These are phyloP conservation scores for Fusarium haematococcum DNA, from an alignment of 2,329 filamentous ascomycete species.

Conservation along the genomic window DNA sequence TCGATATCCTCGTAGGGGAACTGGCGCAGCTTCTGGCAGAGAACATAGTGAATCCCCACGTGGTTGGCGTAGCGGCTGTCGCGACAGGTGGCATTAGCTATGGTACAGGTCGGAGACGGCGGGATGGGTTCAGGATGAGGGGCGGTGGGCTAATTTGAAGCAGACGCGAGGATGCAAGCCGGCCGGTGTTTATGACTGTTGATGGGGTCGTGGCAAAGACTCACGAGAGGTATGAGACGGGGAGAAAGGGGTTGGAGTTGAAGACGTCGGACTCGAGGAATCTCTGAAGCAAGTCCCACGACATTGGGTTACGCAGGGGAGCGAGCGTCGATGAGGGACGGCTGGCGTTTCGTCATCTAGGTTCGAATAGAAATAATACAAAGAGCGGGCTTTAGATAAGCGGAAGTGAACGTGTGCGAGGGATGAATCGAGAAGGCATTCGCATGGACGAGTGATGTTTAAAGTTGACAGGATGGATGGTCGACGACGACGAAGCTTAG, in stretches of 20 bases:
- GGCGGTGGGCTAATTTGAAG: background rate
- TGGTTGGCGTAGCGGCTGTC: slow-evolving; percentile 86
- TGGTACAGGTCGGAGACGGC: slow-evolving; percentile 31
- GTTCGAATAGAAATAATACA: slow-evolving; percentile 38
- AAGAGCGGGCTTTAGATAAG: slow-evolving; percentile 6
- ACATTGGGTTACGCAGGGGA: slow-evolving; percentile 65
- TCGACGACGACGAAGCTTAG: slow-evolving; percentile 23
- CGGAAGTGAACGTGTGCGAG: slow-evolving; percentile 4
- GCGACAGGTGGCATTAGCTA: slow-evolving; percentile 45
- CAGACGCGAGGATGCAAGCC: background rate
- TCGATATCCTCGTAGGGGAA: slow-evolving; percentile 93
- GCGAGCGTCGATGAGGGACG: slow-evolving; percentile 46
- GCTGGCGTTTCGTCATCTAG: slow-evolving; percentile 54
- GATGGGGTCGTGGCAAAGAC: slow-evolving; percentile 48
- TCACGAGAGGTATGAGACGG: slow-evolving; percentile 90
- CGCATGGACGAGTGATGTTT: slow-evolving; percentile 18
- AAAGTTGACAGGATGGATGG: slow-evolving; percentile 14
- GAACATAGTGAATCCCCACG: slow-evolving; percentile 89
- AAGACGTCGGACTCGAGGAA: slow-evolving; percentile 96
- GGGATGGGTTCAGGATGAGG: slow-evolving; percentile 13
- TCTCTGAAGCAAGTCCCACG: slow-evolving; percentile 89
- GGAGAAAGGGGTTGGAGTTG: slow-evolving; percentile 89
- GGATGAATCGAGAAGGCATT: slow-evolving; percentile 32
- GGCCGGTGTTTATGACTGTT: background rate
- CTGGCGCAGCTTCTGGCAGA: slow-evolving; percentile 88